A percentile compares a stretch with the other conserved stretches of the same genome.
phyloP scores from a whole-genome alignment of 176 grass and related monocot genomes.

The Zea luxurians region DNA sequence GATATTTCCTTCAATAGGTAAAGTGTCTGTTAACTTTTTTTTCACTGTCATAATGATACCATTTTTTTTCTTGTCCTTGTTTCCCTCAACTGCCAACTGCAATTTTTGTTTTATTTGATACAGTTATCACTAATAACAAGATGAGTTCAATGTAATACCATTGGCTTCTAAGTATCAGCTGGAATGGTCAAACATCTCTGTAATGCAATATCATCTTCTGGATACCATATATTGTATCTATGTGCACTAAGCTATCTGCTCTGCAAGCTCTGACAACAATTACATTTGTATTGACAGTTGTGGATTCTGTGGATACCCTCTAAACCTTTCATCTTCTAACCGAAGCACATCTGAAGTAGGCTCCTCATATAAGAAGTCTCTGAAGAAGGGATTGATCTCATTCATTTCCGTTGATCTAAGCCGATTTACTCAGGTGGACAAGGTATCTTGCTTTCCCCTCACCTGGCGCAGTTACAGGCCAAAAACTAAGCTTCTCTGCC shows the following conservation, averaged over 20 bases:
- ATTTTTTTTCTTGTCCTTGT: neutral
- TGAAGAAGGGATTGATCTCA: slow-evolving; percentile 59
- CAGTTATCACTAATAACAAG: neutral
- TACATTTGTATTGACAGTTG: slow-evolving; percentile 53
- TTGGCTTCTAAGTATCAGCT: neutral
- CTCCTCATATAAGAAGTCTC: slow-evolving; percentile 52
- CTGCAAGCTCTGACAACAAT: slow-evolving; percentile 8
- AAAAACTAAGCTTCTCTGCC: slow-evolving; percentile 72
- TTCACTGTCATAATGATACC: neutral
- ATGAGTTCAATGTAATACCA: neutral
- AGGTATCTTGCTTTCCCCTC: slow-evolving; percentile 54
- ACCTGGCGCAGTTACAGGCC: slow-evolving; percentile 49
- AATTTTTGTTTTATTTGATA: neutral
- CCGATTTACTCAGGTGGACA: slow-evolving; percentile 63
- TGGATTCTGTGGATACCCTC: slow-evolving; percentile 58
- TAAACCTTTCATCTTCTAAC: slow-evolving; percentile 69
- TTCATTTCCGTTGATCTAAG: slow-evolving; percentile 67
- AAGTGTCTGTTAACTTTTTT: neutral
- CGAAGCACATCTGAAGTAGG: slow-evolving; percentile 55
- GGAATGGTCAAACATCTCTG: neutral
- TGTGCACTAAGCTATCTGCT: neutral
- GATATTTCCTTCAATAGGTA: neutral
- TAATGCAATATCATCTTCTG: neutral
- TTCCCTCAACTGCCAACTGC: neutral
- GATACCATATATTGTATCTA: neutral